Conservation (phyloP, 1,284 basidiomycete genomes). For the Butyriboletus appendiculatus region DNA sequence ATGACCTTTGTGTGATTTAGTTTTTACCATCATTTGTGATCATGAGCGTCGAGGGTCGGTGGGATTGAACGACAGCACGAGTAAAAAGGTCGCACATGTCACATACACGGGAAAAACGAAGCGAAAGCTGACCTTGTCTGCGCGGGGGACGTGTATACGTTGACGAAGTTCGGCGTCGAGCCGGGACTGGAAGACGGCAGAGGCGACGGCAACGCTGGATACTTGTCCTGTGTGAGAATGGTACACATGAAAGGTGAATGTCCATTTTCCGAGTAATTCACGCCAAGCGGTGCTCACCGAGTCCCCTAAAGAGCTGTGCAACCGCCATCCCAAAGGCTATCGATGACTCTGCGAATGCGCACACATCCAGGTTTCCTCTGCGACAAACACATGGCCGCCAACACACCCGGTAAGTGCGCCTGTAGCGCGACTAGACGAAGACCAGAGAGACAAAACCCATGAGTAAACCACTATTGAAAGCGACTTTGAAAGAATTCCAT, state of each 20-base stretch:
- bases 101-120: not conserved
- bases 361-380: not conserved
- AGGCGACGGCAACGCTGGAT: conserved; percentile 19
- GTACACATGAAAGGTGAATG: not conserved
- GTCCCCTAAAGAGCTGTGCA: conserved; percentile 12
- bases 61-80: not conserved
- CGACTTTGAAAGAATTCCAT: not conserved
- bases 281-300: conserved; percentile 4
- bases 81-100: not conserved
- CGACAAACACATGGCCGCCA: not conserved
- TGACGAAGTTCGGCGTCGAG: conserved; percentile 20
- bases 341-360: not conserved
- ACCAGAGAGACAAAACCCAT: not conserved
- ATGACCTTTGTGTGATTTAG: conserved; percentile 6
- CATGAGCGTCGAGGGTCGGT: not conserved
- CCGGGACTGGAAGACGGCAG: conserved; percentile 22
- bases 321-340: conserved; percentile 10
- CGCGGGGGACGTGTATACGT: conserved; percentile 11
- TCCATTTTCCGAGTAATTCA: not conserved
- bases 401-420: conserved; percentile 15
- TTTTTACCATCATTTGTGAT: not conserved
- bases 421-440: conserved; percentile 18
- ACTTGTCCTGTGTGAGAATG: conserved; percentile 14
- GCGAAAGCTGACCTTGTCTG: conserved; percentile 11
- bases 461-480: not conserved